phyloP scores from a whole-genome alignment of 768 basidiomycete species.

The Lentinula guzmanii region DNA sequence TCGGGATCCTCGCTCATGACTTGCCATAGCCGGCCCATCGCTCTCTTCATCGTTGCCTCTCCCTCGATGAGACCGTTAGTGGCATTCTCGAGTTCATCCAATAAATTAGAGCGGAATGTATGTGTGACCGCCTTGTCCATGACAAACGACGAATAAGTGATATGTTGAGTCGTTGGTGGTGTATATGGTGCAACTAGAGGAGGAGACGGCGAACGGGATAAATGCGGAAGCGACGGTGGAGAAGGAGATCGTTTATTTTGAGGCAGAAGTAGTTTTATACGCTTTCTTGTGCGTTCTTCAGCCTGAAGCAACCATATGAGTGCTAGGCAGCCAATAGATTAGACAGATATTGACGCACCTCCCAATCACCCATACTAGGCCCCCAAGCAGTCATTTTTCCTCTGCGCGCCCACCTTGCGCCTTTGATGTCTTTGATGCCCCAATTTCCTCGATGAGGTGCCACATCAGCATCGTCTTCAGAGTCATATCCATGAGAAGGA shows the following conservation, averaged over 20 bases:
- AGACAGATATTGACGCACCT: constrained; percentile 40
- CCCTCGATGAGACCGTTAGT: constrained; percentile 84
- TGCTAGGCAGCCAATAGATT: constrained; percentile 4
- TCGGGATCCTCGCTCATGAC: constrained; percentile 65
- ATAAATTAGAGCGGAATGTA: constrained; percentile 71
- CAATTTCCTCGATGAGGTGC: constrained; percentile 66
- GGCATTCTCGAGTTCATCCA: constrained; percentile 76
- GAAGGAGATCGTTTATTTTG: constrained; percentile 60
- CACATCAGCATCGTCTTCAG: constrained; percentile 43
- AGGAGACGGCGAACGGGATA: constrained; percentile 70
- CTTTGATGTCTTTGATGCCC: constrained; percentile 72
- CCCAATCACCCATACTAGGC: constrained; percentile 80
- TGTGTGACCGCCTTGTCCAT: constrained; percentile 81
- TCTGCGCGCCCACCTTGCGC: constrained; percentile 76
- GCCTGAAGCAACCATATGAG: constrained; percentile 36
- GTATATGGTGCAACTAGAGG: constrained; percentile 75
- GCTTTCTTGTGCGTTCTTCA: constrained; percentile 80
- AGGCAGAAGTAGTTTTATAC: constrained; percentile 64
- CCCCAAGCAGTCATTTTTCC: constrained; percentile 85
- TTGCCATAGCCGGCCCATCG: constrained; percentile 77
- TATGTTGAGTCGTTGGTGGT: constrained; percentile 58
- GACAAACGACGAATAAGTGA: constrained; percentile 78
- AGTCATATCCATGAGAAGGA: constrained; percentile 69
- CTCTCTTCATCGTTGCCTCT: constrained; percentile 65
- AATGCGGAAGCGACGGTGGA: constrained; percentile 67